A percentile compares a stretch with the other conserved stretches of the same genome.
phyloP scores from a whole-genome alignment of 306 rosid genomes.

The Cucumis cinereus region DNA sequence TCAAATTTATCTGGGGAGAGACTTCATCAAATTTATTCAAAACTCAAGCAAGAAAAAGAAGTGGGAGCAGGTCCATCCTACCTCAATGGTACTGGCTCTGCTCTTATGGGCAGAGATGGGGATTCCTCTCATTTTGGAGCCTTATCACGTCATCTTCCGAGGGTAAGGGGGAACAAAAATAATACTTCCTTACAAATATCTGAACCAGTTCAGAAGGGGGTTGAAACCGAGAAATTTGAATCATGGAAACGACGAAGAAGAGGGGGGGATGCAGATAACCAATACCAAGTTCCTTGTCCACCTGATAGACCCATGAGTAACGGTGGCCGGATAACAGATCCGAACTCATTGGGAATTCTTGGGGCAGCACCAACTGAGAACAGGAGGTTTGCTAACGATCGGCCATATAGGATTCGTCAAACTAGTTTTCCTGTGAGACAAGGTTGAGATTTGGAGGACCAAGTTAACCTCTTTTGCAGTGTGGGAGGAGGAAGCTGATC shows the following conservation, averaged over 20 bases:
- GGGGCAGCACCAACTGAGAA: constrained; percentile 90
- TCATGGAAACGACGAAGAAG: constrained; percentile 90
- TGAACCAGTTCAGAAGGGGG: constrained; percentile 46
- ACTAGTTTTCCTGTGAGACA: constrained; percentile 57
- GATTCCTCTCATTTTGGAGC: constrained; percentile 27
- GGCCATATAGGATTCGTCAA: constrained; percentile 54
- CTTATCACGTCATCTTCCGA: constrained; percentile 32
- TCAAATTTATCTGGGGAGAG: constrained; percentile 96
- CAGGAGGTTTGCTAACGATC: constrained; percentile 43
- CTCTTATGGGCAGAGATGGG: constrained; percentile 43
- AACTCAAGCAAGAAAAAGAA: constrained; percentile 71
- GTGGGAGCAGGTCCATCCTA: constrained; percentile 75
- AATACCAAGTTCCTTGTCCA: constrained; percentile 44
- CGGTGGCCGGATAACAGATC: constrained; percentile 48
- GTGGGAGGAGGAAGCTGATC: constrained; percentile 24
- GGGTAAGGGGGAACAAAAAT: constrained; percentile 53
- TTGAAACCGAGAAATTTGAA: constrained; percentile 52
- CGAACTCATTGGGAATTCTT: constrained; percentile 77
- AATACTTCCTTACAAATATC: constrained; percentile 27
- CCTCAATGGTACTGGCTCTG: constrained; percentile 45
- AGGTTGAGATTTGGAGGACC: constrained; percentile 39
- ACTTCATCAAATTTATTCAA: constrained; percentile 80
- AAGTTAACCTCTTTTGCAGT: constrained; percentile 20
- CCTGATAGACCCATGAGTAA: constrained; percentile 46
- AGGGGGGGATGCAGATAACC: constrained; percentile 49